phyloP scores from a whole-genome alignment of 2,329 filamentous ascomycete species.

The Microsporum ferrugineum region DNA sequence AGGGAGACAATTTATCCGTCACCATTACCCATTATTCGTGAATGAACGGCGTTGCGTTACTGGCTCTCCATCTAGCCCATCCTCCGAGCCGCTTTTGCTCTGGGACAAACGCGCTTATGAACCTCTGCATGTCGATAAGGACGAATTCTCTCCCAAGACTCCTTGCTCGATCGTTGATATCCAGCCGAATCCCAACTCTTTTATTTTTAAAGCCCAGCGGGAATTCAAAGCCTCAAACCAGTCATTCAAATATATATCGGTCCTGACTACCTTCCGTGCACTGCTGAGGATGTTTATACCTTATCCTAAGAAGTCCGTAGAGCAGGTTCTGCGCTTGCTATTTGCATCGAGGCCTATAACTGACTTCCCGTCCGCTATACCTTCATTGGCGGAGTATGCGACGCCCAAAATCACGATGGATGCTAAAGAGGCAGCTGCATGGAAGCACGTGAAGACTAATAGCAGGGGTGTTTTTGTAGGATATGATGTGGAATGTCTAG shows the following conservation, averaged over 20 bases:
- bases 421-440: background rate
- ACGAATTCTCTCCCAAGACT: conserved; percentile 57
- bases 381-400: conserved; percentile 24
- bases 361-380: conserved; percentile 25
- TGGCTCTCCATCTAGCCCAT: background rate
- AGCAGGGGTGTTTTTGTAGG: conserved; percentile 5
- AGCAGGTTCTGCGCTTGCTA: conserved; percentile 19
- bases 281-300: conserved; percentile 18
- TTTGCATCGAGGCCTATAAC: conserved; percentile 23
- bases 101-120: conserved; percentile 65
- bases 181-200: conserved; percentile 22
- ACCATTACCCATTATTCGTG: background rate
- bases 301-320: conserved; percentile 16
- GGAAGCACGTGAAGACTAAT: background rate
- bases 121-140: conserved; percentile 46
- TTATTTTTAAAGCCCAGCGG: conserved; percentile 15
- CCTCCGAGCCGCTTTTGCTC: conserved; percentile 41
- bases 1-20: background rate
- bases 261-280: conserved; percentile 20
- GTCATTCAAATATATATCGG: conserved; percentile 15
- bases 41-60: background rate
- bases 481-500: conserved; percentile 13
- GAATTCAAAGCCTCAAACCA: conserved; percentile 13
- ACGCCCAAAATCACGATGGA: background rate
- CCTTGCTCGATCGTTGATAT: conserved; percentile 28